Conservation (phyloP, 345 rosid genomes). For the Melaleuca alternifolia region DNA sequence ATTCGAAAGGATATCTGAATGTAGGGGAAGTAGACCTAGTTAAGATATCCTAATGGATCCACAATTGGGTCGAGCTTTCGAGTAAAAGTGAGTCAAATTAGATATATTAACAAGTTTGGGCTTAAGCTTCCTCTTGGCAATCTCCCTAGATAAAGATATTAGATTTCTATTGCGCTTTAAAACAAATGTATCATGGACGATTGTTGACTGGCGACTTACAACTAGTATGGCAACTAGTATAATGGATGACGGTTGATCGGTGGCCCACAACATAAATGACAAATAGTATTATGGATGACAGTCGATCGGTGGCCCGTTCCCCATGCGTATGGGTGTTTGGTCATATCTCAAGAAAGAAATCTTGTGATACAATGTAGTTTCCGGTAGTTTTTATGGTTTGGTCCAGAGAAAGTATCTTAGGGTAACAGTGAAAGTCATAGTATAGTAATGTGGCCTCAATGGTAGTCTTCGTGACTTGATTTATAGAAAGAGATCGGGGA, state of each 20-base stretch:
- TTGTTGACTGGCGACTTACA: neutral
- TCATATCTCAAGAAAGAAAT: neutral
- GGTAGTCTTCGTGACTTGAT: neutral
- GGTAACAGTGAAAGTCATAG: too few species aligned
- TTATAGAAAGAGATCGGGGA: too few species aligned
- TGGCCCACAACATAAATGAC: too few species aligned
- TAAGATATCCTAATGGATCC: neutral
- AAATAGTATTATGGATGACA: too few species aligned
- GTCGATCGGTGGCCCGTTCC: neutral
- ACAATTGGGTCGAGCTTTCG: neutral
- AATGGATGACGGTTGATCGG: too few species aligned
- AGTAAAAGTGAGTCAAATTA: neutral
- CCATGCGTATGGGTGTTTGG: neutral
- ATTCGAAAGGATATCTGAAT: too few species aligned
- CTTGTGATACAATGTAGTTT: neutral
- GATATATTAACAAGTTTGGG: fast-evolving
- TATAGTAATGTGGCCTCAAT: too few species aligned
- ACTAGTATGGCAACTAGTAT: too few species aligned
- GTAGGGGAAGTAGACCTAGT: too few species aligned
- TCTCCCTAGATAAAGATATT: neutral
- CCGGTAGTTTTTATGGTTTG: neutral
- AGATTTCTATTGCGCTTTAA: neutral
- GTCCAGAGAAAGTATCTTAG: neutral
- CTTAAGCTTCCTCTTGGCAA: neutral
- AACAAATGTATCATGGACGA: neutral